Base-by-base conservation (phyloP, 768 basidiomycete genomes). In the Lactifluus pinguis region DNA sequence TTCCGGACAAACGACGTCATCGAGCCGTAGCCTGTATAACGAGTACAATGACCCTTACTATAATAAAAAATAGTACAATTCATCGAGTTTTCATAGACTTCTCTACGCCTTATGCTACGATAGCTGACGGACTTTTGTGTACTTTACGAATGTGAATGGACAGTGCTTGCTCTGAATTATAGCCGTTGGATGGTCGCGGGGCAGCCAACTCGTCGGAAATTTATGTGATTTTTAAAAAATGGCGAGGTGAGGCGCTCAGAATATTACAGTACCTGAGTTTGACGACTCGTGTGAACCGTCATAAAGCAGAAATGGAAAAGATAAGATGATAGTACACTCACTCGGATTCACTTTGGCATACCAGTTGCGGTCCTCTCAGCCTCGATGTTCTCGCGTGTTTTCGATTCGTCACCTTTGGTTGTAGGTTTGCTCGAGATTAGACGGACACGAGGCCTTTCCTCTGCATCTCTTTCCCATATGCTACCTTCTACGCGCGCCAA, bases 1-100 rank as follows among this genome's bases (percentile, higher is more conserved):
- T 15, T 19, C 56, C 0, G 44, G 34, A 14, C 45, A 44, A 8
- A 25, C 41, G 17, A 44, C 34, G 32, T 17, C 17, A 34, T 15
- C 60, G 21, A 25, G 9, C 19, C 53, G 2, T 47, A 19, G 17
- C 10, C 59, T 55, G 41, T 57, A 57, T 34, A 32, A 57, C n/a
- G 57, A 62, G 30, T 72, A 73, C 59, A 71, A 69, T 54, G 71
- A 75, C 56, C 66, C 67, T 15, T 73, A 76, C 55, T 60, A 73
- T 61, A 68, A 62, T 53, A 67, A 29, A 58, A 34, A 53, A 17
- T 8, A 25, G 25, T 25, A 34, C 30, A 25, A 42, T 48, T 7
- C 36, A 34, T 8, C 19, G 36, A 25, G 6, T 39, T 52, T 34
- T 44, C 17, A 38, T 47, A 54, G 41, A 54, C 39, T 30, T 25